These are phyloP conservation scores for Mycosphaerella sp. DNA, from an alignment of 2,329 filamentous ascomycete genomes.

Conservation along the genomic window DNA sequence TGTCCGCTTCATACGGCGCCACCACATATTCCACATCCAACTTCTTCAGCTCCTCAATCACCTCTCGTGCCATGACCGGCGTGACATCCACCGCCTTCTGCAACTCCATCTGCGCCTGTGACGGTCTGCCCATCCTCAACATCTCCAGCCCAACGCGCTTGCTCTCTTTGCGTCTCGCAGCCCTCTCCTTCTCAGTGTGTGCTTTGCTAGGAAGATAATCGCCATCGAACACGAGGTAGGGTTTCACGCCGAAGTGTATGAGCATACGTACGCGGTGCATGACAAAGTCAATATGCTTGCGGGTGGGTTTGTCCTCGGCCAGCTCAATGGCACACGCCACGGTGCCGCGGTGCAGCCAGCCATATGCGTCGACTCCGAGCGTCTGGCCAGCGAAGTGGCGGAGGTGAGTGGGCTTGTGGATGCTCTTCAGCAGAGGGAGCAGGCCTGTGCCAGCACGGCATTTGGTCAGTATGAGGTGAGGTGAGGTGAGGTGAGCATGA, in stretches of 20 bases:
- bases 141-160: constrained; percentile 71
- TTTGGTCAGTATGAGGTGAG: not conserved
- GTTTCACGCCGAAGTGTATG: constrained; percentile 85
- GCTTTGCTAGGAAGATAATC: constrained; percentile 93
- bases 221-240: constrained; percentile 93
- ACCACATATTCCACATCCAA: constrained; percentile 79
- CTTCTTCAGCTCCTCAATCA: constrained; percentile 88
- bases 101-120: constrained; percentile 76
- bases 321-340: constrained; percentile 87
- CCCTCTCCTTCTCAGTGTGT: constrained; percentile 71
- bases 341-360: constrained; percentile 93
- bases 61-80: constrained; percentile 83
- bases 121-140: constrained; percentile 70
- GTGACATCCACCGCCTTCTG: constrained; percentile 96
- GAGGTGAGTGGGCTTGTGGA: constrained; percentile 80
- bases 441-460: constrained; percentile 53
- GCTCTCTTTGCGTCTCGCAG: constrained; percentile 69
- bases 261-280: constrained; percentile 92
- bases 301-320: constrained; percentile 79
- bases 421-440: constrained; percentile 87
- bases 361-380: constrained; percentile 93
- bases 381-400: constrained; percentile 84
- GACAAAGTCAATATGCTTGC: constrained; percentile 81
- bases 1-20: constrained; percentile 93
- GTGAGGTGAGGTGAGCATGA: not conserved